Evolutionary conservation across 2,329 filamentous ascomycete species (phyloP).

Genomic region (Pyrenochaeta sp.): DNA sequence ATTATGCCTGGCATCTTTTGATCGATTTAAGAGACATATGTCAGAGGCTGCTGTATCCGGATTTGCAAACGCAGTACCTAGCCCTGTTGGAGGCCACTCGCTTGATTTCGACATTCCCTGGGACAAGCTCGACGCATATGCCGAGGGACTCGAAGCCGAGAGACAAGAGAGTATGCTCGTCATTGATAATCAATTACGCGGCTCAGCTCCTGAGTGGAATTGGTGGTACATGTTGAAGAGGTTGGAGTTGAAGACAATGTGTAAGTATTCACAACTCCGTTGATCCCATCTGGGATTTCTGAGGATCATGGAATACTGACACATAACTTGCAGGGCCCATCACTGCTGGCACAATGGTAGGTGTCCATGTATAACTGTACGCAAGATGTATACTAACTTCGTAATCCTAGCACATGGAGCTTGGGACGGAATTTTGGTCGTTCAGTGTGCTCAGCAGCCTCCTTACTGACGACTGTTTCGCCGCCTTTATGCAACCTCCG

Average conservation of each 20-base stretch:
- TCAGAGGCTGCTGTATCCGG: not conserved
- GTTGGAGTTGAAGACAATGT: constrained; percentile 20
- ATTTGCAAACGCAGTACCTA: not conserved
- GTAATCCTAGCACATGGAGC: constrained; percentile 18
- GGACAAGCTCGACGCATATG: constrained; percentile 31
- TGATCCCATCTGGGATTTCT: not conserved
- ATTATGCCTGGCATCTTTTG: constrained; percentile 19
- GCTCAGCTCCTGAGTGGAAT: constrained; percentile 34
- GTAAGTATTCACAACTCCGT: constrained; percentile 18
- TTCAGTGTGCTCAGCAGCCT: constrained; percentile 27
- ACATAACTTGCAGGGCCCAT: constrained; percentile 17
- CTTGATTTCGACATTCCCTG: constrained; percentile 30
- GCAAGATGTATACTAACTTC: not conserved
- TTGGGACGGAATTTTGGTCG: constrained; percentile 27
- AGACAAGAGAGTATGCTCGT: not conserved
- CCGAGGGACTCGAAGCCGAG: constrained; percentile 10
- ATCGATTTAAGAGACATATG: constrained; percentile 21
- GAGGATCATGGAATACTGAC: not conserved
- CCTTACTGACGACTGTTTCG: constrained; percentile 29
- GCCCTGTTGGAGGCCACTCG: constrained; percentile 17
- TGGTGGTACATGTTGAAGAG: constrained; percentile 34
- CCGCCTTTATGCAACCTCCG: constrained; percentile 6
- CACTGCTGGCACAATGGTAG: constrained; percentile 12
- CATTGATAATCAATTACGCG: constrained; percentile 2
- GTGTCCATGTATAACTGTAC: not conserved